Conservation (phyloP, 2,329 filamentous ascomycete species). For the Pyrenochaeta sp. region DNA sequence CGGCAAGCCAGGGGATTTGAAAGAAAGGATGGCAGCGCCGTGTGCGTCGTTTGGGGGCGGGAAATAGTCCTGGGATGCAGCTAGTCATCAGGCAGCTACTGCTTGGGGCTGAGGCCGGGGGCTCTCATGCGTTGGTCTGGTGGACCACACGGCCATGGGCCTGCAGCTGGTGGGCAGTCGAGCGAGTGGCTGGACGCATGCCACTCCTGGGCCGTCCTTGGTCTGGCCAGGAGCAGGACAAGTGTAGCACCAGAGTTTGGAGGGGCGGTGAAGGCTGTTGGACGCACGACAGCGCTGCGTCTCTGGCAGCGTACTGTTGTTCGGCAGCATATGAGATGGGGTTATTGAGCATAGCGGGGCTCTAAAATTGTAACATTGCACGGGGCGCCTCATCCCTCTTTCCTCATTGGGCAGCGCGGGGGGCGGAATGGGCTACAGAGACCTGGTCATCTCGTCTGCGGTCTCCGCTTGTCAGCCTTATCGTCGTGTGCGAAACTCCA, state of each 20-base stretch:
- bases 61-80: conserved; percentile 32
- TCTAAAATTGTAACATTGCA: conserved; percentile 11
- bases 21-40: conserved; percentile 17
- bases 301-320: conserved; percentile 1
- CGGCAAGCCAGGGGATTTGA: conserved; percentile 28
- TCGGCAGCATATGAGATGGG: conserved; percentile 3
- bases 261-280: conserved; percentile 7
- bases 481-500: too few species aligned
- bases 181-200: conserved; percentile 15
- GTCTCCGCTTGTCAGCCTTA: conserved; percentile 9
- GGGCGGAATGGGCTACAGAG: conserved; percentile 5
- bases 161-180: conserved; percentile 9
- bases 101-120: conserved; percentile 27
- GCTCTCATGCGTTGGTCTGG: conserved; percentile 28
- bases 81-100: conserved; percentile 40
- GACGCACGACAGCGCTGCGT: conserved; percentile 5
- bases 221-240: too few species aligned
- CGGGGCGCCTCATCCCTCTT: conserved; percentile 1
- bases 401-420: conserved; percentile 6
- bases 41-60: conserved; percentile 37
- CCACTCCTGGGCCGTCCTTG: conserved; percentile 4
- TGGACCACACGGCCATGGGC: conserved; percentile 20
- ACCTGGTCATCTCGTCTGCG: too few species aligned
- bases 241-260: too few species aligned
- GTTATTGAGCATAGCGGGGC: conserved; percentile 9